Evolutionary conservation across 495 filamentous ascomycete species (phyloP), one percentile per base, ranked within the genome.

Genomic region (Staphylotrichum longicolle): DNA sequence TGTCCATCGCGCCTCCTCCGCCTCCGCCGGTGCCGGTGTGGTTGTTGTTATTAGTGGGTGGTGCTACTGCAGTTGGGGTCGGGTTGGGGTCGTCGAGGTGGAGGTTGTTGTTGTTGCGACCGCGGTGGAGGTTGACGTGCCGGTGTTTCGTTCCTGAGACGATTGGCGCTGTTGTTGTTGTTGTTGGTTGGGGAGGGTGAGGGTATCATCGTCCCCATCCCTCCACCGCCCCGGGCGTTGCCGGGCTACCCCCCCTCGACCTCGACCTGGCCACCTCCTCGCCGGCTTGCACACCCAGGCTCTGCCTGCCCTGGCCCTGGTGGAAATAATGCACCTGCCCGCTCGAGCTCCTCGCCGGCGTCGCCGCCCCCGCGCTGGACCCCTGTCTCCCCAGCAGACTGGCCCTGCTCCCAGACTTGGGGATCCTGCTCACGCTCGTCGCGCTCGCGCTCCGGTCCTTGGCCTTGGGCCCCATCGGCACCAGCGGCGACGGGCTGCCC

Each of bases 401-500:
- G 20, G 20, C 20, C 20, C 63, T 45, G 55, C 53, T 69, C 8
- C 71, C 69, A 7, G 72, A 72, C 52, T 75, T 77, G 15, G 71
- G 72, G 20, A 74, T 72, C 32, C 72, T 70, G 34, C 74, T 27
- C 20, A 27, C 20, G 20, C 20, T 27, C 20, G 20, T 71, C 15
- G 64, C 69, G 42, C 67, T 67, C 37, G 51, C 35, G 6, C 69
- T 69, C 20, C 77, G 65, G 11, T 68, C 66, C 39, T 70, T 72
- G 14, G 57, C 65, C 33, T 68, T 72, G 15, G 81, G 81, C 0
- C 82, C 82, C 1, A 72, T 82, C 3, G 81, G 78, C 3, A 82
- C 72, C 0, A 72, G 73, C 0, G 82, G 82, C 9, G 75, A 74
- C n/a, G 82, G 82, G 48, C 76, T 79, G 27, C 75, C 77, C n/a